Percentiles rank a stretch among this genome's conserved stretches.
These are phyloP conservation scores for Tricholoma furcatifolium DNA, from an alignment of 768 basidiomycete genomes.

Conservation along the genomic window DNA sequence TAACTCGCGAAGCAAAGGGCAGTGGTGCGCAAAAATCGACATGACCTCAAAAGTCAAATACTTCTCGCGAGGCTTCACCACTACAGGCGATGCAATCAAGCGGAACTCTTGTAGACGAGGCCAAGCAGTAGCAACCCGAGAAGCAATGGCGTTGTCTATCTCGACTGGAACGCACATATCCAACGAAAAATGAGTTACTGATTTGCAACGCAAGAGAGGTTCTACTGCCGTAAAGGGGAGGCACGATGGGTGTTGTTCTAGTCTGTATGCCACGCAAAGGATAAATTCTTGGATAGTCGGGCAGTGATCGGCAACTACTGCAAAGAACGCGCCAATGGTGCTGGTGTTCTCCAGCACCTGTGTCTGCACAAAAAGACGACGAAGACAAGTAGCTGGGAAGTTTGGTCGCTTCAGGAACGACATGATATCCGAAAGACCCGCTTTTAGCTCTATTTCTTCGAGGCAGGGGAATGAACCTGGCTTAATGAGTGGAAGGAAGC, in stretches of 20 bases:
- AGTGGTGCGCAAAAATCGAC: slow-evolving; percentile 1
- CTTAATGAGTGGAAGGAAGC: too few species aligned
- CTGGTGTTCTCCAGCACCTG: slow-evolving; percentile 1
- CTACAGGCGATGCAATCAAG: not conserved
- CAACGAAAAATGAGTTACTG: slow-evolving; percentile 5
- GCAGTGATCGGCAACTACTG: slow-evolving; percentile 5
- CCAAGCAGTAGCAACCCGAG: slow-evolving; percentile 7
- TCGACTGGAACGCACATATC: slow-evolving; percentile 5
- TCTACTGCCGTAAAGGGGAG: slow-evolving; percentile 7
- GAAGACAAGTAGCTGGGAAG: slow-evolving; percentile 7
- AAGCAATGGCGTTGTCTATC: slow-evolving; percentile 7
- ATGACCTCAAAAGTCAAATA: slow-evolving; percentile 4
- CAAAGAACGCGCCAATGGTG: slow-evolving; percentile 8
- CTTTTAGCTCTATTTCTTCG: slow-evolving; percentile 5
- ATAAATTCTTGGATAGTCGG: slow-evolving; percentile 5
- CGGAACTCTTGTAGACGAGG: not conserved
- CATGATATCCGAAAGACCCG: slow-evolving; percentile 10
- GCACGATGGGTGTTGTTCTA: not conserved
- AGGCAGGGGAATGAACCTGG: too few species aligned
- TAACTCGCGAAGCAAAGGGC: slow-evolving; percentile 1
- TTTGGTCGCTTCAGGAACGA: slow-evolving; percentile 3
- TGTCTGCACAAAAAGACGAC: slow-evolving; percentile 6
- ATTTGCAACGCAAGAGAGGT: slow-evolving; percentile 8
- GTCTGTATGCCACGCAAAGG: not conserved
- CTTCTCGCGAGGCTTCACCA: not conserved